Percentiles rank a stretch among this genome's conserved stretches.
Evolutionary conservation across 805 yeast genomes (phyloP).

Genomic region (Teunomyces aglyptinius): DNA sequence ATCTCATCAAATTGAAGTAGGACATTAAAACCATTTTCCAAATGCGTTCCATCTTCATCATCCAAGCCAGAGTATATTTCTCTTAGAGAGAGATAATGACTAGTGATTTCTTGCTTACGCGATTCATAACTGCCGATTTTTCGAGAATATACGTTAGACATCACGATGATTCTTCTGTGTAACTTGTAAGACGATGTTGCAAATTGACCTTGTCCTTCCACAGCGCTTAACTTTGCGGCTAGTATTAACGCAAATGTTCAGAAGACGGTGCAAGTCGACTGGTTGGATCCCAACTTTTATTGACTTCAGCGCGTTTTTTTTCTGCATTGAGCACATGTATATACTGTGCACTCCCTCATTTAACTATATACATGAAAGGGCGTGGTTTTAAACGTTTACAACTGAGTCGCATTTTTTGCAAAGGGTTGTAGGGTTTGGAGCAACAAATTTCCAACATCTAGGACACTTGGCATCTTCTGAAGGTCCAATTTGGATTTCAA

Average conservation of each 20-base stretch:
- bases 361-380: background rate
- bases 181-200: background rate
- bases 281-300: conserved; percentile 1
- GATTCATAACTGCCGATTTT: conserved; percentile 19
- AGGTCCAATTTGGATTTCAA: conserved; percentile 38
- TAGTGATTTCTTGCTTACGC: conserved; percentile 13
- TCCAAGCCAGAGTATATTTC: conserved; percentile 6
- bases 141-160: conserved; percentile 5
- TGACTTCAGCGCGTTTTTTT: background rate
- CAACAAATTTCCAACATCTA: conserved; percentile 85
- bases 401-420: conserved; percentile 66
- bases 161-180: background rate
- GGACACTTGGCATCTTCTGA: conserved; percentile 70
- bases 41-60: conserved; percentile 8
- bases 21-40: conserved; percentile 14
- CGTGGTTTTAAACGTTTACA: conserved; percentile 24
- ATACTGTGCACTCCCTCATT: background rate
- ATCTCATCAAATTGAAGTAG: conserved; percentile 28
- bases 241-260: background rate
- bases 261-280: background rate
- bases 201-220: background rate
- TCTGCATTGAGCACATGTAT: background rate
- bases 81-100: conserved; percentile 13
- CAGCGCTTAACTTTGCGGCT: background rate
- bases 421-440: conserved; percentile 49